phyloP scores from a whole-genome alignment of 1,139 yeast species.

The Pichia terricola region DNA sequence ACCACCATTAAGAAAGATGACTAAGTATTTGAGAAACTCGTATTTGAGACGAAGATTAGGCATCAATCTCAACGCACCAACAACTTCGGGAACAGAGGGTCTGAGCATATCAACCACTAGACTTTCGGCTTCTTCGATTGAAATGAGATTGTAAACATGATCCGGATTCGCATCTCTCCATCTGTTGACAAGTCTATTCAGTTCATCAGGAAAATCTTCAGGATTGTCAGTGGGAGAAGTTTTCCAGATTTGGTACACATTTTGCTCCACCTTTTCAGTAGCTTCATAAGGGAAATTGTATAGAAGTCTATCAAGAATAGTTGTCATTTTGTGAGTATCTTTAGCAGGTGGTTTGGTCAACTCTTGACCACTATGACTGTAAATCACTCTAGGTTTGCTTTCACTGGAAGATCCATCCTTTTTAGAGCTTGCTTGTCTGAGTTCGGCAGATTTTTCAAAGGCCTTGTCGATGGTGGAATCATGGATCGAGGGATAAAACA shows the following conservation, averaged over 20 bases:
- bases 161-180: conserved; percentile 56
- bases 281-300: conserved; percentile 65
- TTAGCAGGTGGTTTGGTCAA: conserved; percentile 14
- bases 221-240: conserved; percentile 33
- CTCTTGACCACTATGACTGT: conserved; percentile 6
- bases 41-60: conserved; percentile 60
- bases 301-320: conserved; percentile 35
- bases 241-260: conserved; percentile 92
- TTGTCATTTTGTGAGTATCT: conserved; percentile 20
- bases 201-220: conserved; percentile 44
- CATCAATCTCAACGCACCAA: conserved; percentile 48
- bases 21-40: conserved; percentile 61
- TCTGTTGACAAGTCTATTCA: conserved; percentile 29
- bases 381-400: neutral
- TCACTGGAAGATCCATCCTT: neutral
- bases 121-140: conserved; percentile 51
- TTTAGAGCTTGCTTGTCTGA: neutral
- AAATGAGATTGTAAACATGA: conserved; percentile 50
- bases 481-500: conserved; percentile 4
- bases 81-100: conserved; percentile 47
- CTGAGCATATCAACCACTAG: conserved; percentile 43
- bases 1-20: conserved; percentile 61
- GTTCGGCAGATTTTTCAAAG: conserved; percentile 6
- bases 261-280: conserved; percentile 45
- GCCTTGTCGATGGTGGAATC: conserved; percentile 7